Base-by-base conservation (phyloP, 1,284 basidiomycete genomes). In the Leccinum ponderosum region DNA sequence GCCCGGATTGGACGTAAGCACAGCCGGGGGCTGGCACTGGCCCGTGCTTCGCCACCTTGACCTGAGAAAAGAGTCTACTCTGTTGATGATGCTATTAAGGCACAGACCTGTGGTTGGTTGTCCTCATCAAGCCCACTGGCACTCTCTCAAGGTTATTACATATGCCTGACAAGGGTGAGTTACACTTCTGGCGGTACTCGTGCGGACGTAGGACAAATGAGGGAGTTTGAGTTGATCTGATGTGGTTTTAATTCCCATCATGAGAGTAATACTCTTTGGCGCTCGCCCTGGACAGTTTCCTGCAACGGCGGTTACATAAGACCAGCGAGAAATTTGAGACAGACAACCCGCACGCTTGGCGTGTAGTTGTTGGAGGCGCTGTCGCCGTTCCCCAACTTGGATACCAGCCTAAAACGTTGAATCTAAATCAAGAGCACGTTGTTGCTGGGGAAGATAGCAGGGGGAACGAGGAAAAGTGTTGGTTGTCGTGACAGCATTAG, bases 191-290 rank as follows among this genome's bases (percentile, higher is more conserved):
- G 37, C 35, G 35, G 39, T 22, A 6, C 27, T 63, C 33, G 35
- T 7, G 52, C 47, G 44, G 53, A 55, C 9, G n/a, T 52, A 31
- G 31, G 55, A 22, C 12, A 39, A 20, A 17, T 47, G 35, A 33
- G 50, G 25, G 29, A 31, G 25, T 33, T 44, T 33, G 53, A 31
- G 57, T 22, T 25, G 39, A 33, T 58, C 31, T 51, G 48, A 64
- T 47, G 65, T 66, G 65, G 57, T 57, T 66, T 14, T 47, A 29
- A 39, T 53, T 68, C 65, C 53, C 64, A 53, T 31, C 39, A n/a
- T 37, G 14, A 15, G 11, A 20, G 20, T 22, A 25, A 25, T 25
- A 22, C 9, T 22, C 5, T 22, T 22, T 47, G 20, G 44, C n/a
- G 44, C 44, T 20, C 20, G 20, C 15, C 31, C 33, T 35, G 5